phyloP scores from a whole-genome alignment of 2,329 filamentous ascomycete genomes.

The Paraconiothyrium sp. region DNA sequence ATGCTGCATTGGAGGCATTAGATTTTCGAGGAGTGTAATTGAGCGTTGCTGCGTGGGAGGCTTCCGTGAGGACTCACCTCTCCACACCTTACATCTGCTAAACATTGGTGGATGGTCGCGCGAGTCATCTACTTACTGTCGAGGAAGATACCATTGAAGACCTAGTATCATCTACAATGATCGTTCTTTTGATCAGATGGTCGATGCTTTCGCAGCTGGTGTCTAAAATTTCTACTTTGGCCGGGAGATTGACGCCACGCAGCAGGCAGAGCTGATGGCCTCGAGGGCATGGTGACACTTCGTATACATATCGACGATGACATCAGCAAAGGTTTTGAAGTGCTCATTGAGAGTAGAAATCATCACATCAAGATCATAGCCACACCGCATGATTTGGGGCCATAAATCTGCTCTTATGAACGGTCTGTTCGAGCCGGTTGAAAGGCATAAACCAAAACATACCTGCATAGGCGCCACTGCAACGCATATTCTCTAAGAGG shows the following conservation, averaged over 20 bases:
- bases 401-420: not conserved
- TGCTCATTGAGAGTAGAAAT: constrained; percentile 44
- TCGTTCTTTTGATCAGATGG: constrained; percentile 42
- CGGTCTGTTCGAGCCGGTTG: too few species aligned
- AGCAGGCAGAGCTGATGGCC: constrained; percentile 45
- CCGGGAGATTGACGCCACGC: not conserved
- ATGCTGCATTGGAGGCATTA: constrained; percentile 42
- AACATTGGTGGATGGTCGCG: constrained; percentile 34
- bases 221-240: too few species aligned
- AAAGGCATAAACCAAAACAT: too few species aligned
- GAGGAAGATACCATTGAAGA: constrained; percentile 43
- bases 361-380: constrained; percentile 51
- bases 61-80: constrained; percentile 33
- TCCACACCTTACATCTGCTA: constrained; percentile 1
- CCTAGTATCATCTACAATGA: constrained; percentile 44
- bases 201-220: constrained; percentile 31
- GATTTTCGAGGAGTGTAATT: constrained; percentile 40
- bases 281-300: constrained; percentile 45
- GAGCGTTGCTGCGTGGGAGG: constrained; percentile 47
- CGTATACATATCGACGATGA: constrained; percentile 46
- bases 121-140: constrained; percentile 36
- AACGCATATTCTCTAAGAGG: too few species aligned
- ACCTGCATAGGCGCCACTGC: too few species aligned
- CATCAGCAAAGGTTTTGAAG: constrained; percentile 41
- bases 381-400: constrained; percentile 34